phyloP scores from a whole-genome alignment of 202 grass and related monocot genomes.

The Carex sylvatica region DNA sequence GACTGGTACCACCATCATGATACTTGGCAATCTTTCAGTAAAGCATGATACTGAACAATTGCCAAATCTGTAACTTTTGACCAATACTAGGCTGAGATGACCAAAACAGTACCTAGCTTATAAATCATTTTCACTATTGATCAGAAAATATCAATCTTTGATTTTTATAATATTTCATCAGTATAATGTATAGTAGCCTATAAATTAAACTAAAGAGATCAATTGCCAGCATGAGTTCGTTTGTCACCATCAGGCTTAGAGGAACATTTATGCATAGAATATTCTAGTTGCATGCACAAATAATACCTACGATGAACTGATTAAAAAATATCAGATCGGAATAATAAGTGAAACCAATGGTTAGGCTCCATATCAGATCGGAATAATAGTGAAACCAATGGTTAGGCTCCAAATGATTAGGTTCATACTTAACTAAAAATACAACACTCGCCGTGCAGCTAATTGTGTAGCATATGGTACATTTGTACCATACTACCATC shows the following conservation, averaged over 20 bases:
- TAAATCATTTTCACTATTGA: neutral
- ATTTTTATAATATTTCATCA: neutral
- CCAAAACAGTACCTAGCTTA: too few relatives aligned
- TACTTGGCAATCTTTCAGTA: too few relatives aligned
- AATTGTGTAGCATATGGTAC: neutral
- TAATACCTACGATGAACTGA: neutral
- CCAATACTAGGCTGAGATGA: too few relatives aligned
- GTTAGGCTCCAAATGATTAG: constrained; percentile 63
- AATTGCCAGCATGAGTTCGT: neutral
- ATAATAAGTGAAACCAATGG: constrained; percentile 35
- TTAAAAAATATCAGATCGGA: constrained; percentile 15
- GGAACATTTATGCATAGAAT: neutral
- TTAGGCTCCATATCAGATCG: constrained; percentile 34
- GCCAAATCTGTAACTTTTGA: too few relatives aligned
- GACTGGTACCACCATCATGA: too few relatives aligned
- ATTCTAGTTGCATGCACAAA: constrained; percentile 14
- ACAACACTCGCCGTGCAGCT: neutral
- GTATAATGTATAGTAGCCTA: neutral
- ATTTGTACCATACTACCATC: neutral
- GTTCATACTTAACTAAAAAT: constrained; percentile 29
- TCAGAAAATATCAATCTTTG: neutral
- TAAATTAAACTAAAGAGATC: neutral
- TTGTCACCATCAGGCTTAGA: neutral
- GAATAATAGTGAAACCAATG: constrained; percentile 34
- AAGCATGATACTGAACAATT: too few relatives aligned